These are phyloP conservation scores for Leccinum ponderosum DNA, from an alignment of 1,284 basidiomycete genomes.

Conservation along the genomic window DNA sequence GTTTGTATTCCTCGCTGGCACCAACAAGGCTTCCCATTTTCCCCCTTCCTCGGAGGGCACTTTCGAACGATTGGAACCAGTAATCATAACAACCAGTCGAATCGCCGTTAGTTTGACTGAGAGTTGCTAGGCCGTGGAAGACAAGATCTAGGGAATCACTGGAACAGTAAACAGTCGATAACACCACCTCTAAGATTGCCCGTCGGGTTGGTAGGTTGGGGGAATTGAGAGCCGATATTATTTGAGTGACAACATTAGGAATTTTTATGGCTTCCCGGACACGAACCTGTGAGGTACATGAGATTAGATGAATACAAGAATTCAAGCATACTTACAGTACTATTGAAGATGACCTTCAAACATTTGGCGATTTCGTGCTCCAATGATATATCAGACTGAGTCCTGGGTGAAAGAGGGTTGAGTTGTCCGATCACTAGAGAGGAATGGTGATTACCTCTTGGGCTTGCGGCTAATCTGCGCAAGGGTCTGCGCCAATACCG, in stretches of 20 bases:
- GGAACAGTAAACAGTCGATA: constrained; percentile 64
- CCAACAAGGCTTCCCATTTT: constrained; percentile 96
- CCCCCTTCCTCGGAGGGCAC: constrained; percentile 80
- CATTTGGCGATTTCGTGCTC: constrained; percentile 94
- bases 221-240: constrained; percentile 85
- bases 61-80: constrained; percentile 89
- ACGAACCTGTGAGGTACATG: constrained; percentile 51
- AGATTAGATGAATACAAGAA: constrained; percentile 3
- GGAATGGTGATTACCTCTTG: constrained; percentile 47
- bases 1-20: constrained; percentile 86
- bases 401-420: constrained; percentile 41
- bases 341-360: constrained; percentile 84
- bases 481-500: constrained; percentile 83
- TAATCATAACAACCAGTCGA: constrained; percentile 70
- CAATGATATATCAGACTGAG: constrained; percentile 66
- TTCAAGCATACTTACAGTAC: constrained; percentile 47
- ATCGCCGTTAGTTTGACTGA: constrained; percentile 69
- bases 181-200: constrained; percentile 76
- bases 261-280: constrained; percentile 81
- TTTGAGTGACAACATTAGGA: constrained; percentile 77
- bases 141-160: constrained; percentile 56
- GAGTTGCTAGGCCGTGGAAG: constrained; percentile 60
- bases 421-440: not conserved
- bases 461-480: constrained; percentile 74
- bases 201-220: constrained; percentile 82